A percentile compares a stretch with the other conserved stretches of the same genome.
phyloP scores from a whole-genome alignment of 1,284 basidiomycete genomes.

The Leccinum subrobustum region DNA sequence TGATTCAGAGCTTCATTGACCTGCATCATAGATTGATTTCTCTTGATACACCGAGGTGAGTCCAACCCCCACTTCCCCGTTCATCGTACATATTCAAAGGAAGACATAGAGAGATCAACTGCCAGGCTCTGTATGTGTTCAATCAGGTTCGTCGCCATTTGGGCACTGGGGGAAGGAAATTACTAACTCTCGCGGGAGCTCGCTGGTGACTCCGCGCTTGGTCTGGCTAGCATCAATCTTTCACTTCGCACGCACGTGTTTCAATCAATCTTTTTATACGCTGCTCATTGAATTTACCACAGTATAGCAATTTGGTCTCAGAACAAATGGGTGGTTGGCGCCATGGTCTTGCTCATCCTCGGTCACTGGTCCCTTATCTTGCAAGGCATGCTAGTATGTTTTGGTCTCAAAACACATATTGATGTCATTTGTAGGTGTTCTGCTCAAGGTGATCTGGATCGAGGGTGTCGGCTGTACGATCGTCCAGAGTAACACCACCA shows the following conservation, averaged over 20 bases:
- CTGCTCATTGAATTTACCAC: slow-evolving; percentile 1
- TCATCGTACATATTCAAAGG: not conserved
- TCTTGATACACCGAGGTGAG: slow-evolving; percentile 29
- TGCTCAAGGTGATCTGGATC: slow-evolving; percentile 39
- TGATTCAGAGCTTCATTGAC: slow-evolving; percentile 10
- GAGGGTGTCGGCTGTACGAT: slow-evolving; percentile 38
- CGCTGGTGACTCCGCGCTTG: slow-evolving; percentile 33
- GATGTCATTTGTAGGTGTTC: slow-evolving; percentile 32
- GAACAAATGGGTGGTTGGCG: slow-evolving; percentile 30
- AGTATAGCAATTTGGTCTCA: slow-evolving; percentile 38
- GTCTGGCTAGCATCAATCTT: slow-evolving; percentile 36
- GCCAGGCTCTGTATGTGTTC: slow-evolving; percentile 32
- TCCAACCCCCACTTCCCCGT: not conserved
- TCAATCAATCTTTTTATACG: not conserved
- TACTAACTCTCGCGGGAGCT: slow-evolving; percentile 24
- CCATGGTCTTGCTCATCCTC: slow-evolving; percentile 33
- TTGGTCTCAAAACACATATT: not conserved
- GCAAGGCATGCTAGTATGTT: slow-evolving; percentile 20
- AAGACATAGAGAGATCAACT: slow-evolving; percentile 24
- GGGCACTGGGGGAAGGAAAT: not conserved
- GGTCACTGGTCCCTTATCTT: slow-evolving; percentile 37
- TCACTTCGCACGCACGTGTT: slow-evolving; percentile 33
- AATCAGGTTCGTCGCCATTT: slow-evolving; percentile 29
- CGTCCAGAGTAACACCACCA: slow-evolving; percentile 37
- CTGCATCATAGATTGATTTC: slow-evolving; percentile 25